phyloP scores from a whole-genome alignment of 805 yeast genomes.

The Cyberlindnera subsufficiens region DNA sequence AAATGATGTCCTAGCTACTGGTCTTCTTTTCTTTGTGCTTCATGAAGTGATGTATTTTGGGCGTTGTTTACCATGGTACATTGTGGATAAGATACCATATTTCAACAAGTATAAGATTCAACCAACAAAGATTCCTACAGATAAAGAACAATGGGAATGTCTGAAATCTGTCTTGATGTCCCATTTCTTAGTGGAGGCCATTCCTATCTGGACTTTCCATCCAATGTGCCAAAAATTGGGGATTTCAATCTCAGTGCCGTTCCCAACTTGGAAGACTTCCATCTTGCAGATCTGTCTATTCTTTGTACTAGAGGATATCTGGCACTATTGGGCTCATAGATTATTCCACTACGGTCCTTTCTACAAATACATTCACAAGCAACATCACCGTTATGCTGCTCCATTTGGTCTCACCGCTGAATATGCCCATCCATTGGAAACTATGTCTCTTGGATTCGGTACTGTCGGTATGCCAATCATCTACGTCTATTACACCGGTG shows the following conservation, averaged over 20 bases:
- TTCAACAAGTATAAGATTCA: conserved; percentile 88
- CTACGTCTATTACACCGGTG: conserved; percentile 68
- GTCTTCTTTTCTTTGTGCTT: conserved; percentile 69
- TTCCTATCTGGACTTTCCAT: conserved; percentile 97
- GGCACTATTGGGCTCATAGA: conserved; percentile 98
- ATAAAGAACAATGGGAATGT: conserved; percentile 90
- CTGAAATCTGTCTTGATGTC: conserved; percentile 76
- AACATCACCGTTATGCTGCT: conserved; percentile 96
- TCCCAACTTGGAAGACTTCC: conserved; percentile 63
- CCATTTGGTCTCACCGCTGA: conserved; percentile 97
- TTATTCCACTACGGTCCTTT: conserved; percentile 82
- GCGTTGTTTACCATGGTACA: conserved; percentile 87
- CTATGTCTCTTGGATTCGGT: conserved; percentile 85
- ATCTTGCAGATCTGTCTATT: conserved; percentile 64
- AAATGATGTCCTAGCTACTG: conserved; percentile 91
- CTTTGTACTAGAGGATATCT: conserved; percentile 84
- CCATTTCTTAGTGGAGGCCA: conserved; percentile 88
- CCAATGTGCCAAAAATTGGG: conserved; percentile 82
- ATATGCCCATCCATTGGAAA: conserved; percentile 96
- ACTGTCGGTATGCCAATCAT: conserved; percentile 93
- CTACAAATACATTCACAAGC: conserved; percentile 92
- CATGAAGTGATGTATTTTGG: conserved; percentile 92
- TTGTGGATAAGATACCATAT: conserved; percentile 79
- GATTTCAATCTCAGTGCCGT: conserved; percentile 74
- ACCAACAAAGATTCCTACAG: conserved; percentile 73